Evolutionary conservation across 2,329 filamentous ascomycete species (phyloP), one percentile per base, ranked within the genome.

Genomic region (Aspergillus transmontanensis): DNA sequence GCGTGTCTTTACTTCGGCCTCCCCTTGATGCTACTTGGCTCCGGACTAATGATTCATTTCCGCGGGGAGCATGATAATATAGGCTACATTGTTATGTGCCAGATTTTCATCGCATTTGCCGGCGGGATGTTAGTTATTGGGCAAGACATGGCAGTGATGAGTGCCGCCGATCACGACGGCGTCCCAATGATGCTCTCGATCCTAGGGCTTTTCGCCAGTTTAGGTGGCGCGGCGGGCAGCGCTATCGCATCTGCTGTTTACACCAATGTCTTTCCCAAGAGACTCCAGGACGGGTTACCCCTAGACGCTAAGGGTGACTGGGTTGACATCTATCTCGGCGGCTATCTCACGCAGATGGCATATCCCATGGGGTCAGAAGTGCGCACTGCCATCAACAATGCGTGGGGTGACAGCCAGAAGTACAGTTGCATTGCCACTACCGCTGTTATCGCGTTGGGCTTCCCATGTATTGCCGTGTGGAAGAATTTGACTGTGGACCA

Each of bases 131-230:
- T 86, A 12, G 81, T 87, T 23, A 81, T 86, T 65, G 80, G 81
- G 59, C 78, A 85, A 66, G 83, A 89, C 66, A 83, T 89, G 66
- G 84, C 86, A 6, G 82, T 88, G 39, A 84, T 88, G 73, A 80
- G 83, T 0, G 82, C 83, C 3, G 82, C 83, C 19, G 81, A 81
- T 61, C 85, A 86, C 57, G 79, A 84, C 59, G 80, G 86, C 48
- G 78, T 87, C 10, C 84, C 85, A 14, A 75, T 78, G 72, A 72
- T 78, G 66, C 70, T 79, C 19, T 74, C 77, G 10, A 60, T 79
- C 21, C 61, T 79, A 32, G 71, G 73, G 12, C 63, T 79, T 12
- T 75, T 71, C 63, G 66, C 69, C 28, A 77, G 68, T 39, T 60
- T 79, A 5, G 77, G 77, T 2, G 72, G 73, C 4, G 71, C 76